These are phyloP conservation scores for Arthrobotrys entomopaga DNA, from an alignment of 2,329 filamentous ascomycete species.

Conservation along the genomic window DNA sequence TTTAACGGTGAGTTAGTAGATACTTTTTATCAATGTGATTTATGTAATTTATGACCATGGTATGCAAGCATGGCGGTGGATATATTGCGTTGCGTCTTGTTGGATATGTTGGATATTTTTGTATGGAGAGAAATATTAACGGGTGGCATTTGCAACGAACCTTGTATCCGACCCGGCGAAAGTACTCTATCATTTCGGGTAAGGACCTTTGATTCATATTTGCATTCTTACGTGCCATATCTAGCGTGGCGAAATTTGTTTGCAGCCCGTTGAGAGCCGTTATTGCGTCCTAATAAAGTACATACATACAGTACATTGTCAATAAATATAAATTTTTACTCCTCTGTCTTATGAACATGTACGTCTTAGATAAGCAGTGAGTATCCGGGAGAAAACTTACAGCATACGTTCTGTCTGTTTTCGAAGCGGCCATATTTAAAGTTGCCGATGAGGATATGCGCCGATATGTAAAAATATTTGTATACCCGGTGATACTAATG, in stretches of 20 bases:
- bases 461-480: too few species aligned
- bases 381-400: constrained; percentile 14
- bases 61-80: neutral
- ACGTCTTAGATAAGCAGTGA: too few species aligned
- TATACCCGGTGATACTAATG: neutral
- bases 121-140: constrained; percentile 6
- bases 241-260: constrained; percentile 80
- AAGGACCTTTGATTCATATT: constrained; percentile 77
- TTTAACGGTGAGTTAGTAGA: too few species aligned
- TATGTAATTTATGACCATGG: neutral
- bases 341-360: too few species aligned
- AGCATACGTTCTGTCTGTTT: constrained; percentile 38
- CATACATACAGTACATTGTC: too few species aligned
- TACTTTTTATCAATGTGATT: neutral
- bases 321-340: neutral
- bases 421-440: constrained; percentile 30
- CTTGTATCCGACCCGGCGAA: constrained; percentile 78
- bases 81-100: constrained; percentile 28
- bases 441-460: neutral
- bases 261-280: constrained; percentile 78
- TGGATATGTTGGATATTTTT: constrained; percentile 29
- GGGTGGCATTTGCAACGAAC: constrained; percentile 64
- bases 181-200: constrained; percentile 83
- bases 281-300: constrained; percentile 78
- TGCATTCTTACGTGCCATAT: constrained; percentile 80